Base-by-base conservation (phyloP, 2,329 filamentous ascomycete genomes). In the Mycosphaerella arachidis region DNA sequence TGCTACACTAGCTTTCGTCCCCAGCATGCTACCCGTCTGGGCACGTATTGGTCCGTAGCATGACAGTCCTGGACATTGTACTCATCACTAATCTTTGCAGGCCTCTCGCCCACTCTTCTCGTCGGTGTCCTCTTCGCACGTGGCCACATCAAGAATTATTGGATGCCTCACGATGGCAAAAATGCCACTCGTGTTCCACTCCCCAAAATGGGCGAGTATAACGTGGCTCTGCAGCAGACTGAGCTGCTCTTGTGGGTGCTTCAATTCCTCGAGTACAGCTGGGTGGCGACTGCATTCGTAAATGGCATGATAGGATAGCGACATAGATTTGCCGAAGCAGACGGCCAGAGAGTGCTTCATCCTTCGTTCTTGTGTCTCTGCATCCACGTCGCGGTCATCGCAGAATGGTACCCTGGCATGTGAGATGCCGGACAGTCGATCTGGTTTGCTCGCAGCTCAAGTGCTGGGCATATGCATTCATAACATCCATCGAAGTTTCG, bases 221-320 rank as follows among this genome's bases (percentile, higher is more conserved):
- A 74, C 54, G 70, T 72, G 37, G 73, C 73, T 18, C 68, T 72
- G 59, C 59, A 58, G 13, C 64, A 66, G 58, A 75, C 73, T 3
- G 66, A 71, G 55, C 60, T 68, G 29, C 29, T 75, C 59, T 58
- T 74, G 54, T 56, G 71, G 48, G 61, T 69, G 27, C 63, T 75
- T 53, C 65, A 72, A 63, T 74, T 66, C 55, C 51, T 75, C 56
- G 70, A 75, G 63, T 73, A 71, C 52, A 69, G 67, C 52, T 75
- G 73, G 73, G 69, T 72, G 6, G 60, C 66, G 27, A 69, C 68
- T 20, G 68, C 64, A 27, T 66, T 74, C 43, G 66, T 70, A 18
- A 67, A 65, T 16, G 70, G 69, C 12, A 61, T 71, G 61, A 50
- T 71, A 2, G 61, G 61, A 35, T 57, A 33, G 50, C 50, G 9